Evolutionary conservation across 2,329 filamentous ascomycete species (phyloP), one percentile per base, ranked within the genome.

Genomic region (Penicillium palitans): DNA sequence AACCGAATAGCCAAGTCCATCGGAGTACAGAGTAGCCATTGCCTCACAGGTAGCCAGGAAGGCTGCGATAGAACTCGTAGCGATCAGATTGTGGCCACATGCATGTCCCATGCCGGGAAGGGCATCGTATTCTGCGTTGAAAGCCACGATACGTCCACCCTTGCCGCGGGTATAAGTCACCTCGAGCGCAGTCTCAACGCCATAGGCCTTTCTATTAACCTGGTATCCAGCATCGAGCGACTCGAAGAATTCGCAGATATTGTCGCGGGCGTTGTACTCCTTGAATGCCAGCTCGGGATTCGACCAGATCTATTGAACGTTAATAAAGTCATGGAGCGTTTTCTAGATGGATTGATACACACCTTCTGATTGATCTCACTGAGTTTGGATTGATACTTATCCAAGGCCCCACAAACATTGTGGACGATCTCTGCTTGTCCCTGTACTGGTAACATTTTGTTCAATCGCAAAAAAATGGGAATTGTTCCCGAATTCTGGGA

Each of bases 81-180:
- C 66, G 39, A 71, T 70, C 13, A 70, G 58, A 37, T 70, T 72
- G 52, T 70, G 70, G 3, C 69, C 70, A 35, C 69, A 72, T 6
- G 68, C 70, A 54, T 72, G 67, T 6, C 70, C 70, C 19, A 71
- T 68, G 1, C 61, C 62, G 0, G 68, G 69, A 6, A 72, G 60
- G 8, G 69, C 70, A 52, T 73, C 69, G 62, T 82, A 71, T 59
- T 71, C 69, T 1, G 65, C 68, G 35, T 69, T 68, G 54, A 68
- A 70, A 9, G 60, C 61, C 4, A 70, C 58, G 1, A 64, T 58
- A 9, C 62, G 57, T 0, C 70, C 68, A 15, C 75, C 76, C 0
- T 66, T 55, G 31, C 79, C 79, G 31, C 39, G 47, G 2, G 39
- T 59, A 27, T 60, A 58, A 24, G 13, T 55, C 15, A 65, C 33